phyloP scores from a whole-genome alignment of 2,329 filamentous ascomycete species.

The Cladosporium phlei region DNA sequence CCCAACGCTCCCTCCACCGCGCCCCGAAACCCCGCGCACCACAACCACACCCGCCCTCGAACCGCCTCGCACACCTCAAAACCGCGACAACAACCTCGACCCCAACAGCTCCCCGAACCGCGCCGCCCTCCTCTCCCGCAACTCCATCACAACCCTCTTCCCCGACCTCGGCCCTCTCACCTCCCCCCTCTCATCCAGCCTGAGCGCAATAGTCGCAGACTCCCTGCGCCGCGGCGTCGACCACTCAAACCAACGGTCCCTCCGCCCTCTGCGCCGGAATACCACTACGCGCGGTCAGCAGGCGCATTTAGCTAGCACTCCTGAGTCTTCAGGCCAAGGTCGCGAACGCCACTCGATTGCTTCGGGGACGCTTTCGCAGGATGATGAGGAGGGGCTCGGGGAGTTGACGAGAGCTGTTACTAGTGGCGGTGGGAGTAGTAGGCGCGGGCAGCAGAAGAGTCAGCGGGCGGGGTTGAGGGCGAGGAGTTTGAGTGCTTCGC shows the following conservation, averaged over 20 bases:
- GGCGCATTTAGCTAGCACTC: no score
- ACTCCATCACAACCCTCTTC: constrained; percentile 49
- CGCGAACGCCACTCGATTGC: constrained; percentile 8
- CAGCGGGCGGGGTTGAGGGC: background rate
- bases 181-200: constrained; percentile 55
- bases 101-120: constrained; percentile 35
- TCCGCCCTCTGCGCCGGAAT: constrained; percentile 3
- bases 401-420: background rate
- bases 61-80: constrained; percentile 13
- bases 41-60: constrained; percentile 17
- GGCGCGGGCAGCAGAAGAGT: background rate
- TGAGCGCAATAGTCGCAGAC: constrained; percentile 62
- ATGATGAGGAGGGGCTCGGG: background rate
- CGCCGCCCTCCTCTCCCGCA: constrained; percentile 42
- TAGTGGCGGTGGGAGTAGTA: no score
- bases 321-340: background rate
- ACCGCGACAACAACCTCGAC: constrained; percentile 10
- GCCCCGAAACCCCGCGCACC: constrained; percentile 24
- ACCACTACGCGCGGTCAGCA: constrained; percentile 5
- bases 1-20: constrained; percentile 16
- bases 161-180: constrained; percentile 49
- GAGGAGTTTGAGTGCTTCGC: constrained; percentile 9
- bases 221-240: constrained; percentile 48
- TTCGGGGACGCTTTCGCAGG: constrained; percentile 9
- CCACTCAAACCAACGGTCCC: background rate